These are phyloP conservation scores for Immersiporthe knoxdaviesiana DNA, from an alignment of 2,329 filamentous ascomycete species.

Conservation along the genomic window DNA sequence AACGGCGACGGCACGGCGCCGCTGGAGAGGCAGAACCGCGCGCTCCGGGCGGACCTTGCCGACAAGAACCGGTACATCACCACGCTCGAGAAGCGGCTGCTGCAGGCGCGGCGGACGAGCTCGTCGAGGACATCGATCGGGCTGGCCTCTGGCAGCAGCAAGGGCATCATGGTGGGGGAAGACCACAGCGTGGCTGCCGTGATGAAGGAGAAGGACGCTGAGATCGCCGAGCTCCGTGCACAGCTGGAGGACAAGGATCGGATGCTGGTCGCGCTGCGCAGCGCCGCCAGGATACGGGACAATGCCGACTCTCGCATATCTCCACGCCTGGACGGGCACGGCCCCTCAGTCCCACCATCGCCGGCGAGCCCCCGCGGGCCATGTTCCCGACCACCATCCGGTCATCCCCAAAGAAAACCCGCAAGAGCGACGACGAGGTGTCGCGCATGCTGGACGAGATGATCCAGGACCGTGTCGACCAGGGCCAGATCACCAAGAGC, in stretches of 20 bases:
- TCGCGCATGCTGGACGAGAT: constrained; percentile 93
- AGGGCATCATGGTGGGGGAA: constrained; percentile 72
- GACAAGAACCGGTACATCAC: constrained; percentile 97
- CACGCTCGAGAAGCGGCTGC: constrained; percentile 86
- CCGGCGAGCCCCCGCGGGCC: constrained; percentile 33
- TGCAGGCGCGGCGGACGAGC: constrained; percentile 88
- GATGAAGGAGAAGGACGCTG: constrained; percentile 85
- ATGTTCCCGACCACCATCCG: constrained; percentile 32
- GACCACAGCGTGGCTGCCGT: constrained; percentile 74
- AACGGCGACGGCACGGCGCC: constrained; percentile 86
- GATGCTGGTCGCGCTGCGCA: constrained; percentile 86
- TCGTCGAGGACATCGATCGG: constrained; percentile 84
- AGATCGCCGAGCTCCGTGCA: constrained; percentile 88
- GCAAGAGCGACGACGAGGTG: constrained; percentile 85
- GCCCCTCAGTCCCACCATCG: constrained; percentile 32
- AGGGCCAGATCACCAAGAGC: constrained; percentile 70
- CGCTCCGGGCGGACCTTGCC: constrained; percentile 91
- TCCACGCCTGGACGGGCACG: constrained; percentile 37
- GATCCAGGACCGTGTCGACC: constrained; percentile 87
- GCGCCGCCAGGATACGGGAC: constrained; percentile 83
- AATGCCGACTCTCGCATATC: constrained; percentile 56
- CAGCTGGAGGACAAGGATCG: constrained; percentile 92
- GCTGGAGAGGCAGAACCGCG: constrained; percentile 80
- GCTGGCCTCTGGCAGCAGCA: constrained; percentile 62
- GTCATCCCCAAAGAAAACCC: constrained; percentile 43